These are phyloP conservation scores for Centaurea solstitialis DNA, from an alignment of 129 eudicot species.

Conservation along the genomic window DNA sequence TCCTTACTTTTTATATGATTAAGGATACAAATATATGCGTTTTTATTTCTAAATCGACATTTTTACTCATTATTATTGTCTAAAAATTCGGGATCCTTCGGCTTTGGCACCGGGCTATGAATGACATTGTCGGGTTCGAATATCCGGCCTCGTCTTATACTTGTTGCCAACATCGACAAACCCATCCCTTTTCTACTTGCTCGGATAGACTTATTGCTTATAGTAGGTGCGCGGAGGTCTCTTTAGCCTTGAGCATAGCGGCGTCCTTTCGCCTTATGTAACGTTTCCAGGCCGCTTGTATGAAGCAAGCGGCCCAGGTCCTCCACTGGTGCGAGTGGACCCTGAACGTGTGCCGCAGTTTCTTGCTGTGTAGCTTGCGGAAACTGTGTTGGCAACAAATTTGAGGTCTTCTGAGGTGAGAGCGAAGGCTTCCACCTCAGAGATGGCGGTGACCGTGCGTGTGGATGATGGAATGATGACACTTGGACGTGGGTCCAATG, in stretches of 20 bases:
- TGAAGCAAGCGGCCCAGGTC: conserved; percentile 89
- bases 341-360: conserved; percentile 65
- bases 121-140: conserved; percentile 36
- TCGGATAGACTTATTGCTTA: conserved; percentile 1
- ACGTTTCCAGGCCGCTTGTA: conserved; percentile 81
- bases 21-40: conserved; percentile 14
- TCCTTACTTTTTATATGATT: not conserved
- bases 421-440: conserved; percentile 83
- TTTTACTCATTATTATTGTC: conserved; percentile 35
- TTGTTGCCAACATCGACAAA: conserved; percentile 34
- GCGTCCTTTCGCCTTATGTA: conserved; percentile 58
- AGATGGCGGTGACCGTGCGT: conserved; percentile 62
- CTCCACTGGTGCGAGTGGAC: conserved; percentile 85
- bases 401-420: conserved; percentile 62
- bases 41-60: conserved; percentile 12
- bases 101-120: conserved; percentile 51
- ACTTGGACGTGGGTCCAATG: conserved; percentile 65
- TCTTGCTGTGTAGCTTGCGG: conserved; percentile 73
- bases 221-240: conserved; percentile 13
- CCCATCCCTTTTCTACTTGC: conserved; percentile 23
- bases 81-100: conserved; percentile 70
- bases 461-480: conserved; percentile 70
- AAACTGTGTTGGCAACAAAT: conserved; percentile 71
- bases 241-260: conserved; percentile 44
- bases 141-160: conserved; percentile 36